These are phyloP conservation scores for Paradendryphiella salina DNA, from an alignment of 2,329 filamentous ascomycete species.

Conservation along the genomic window DNA sequence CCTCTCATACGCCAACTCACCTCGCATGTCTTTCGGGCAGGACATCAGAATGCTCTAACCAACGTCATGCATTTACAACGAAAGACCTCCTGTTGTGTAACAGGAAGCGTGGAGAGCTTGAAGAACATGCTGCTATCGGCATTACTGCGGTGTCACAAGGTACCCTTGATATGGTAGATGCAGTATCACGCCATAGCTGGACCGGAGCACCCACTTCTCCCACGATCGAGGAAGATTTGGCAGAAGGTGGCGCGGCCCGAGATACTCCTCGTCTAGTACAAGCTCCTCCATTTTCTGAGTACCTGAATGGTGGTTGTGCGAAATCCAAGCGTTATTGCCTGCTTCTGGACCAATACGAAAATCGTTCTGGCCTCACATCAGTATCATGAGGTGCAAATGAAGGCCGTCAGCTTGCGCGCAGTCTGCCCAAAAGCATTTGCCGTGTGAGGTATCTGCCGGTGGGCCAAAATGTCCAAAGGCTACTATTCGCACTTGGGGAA, in stretches of 20 bases:
- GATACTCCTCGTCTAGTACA: conserved; percentile 3
- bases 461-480: background rate
- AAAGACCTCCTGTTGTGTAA: background rate
- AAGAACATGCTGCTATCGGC: background rate
- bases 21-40: conserved; percentile 5
- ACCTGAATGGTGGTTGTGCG: too few species aligned
- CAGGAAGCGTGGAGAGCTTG: background rate
- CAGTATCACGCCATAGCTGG: conserved; percentile 8
- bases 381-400: background rate
- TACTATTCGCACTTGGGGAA: background rate
- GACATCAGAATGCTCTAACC: background rate
- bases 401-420: background rate
- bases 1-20: conserved; percentile 13
- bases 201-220: background rate
- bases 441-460: background rate
- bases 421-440: background rate
- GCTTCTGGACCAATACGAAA: background rate
- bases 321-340: background rate
- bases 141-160: conserved; percentile 2
- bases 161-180: conserved; percentile 3
- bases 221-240: conserved; percentile 2
- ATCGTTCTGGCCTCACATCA: background rate
- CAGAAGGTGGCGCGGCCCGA: conserved; percentile 10
- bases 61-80: conserved; percentile 1
- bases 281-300: background rate